These are phyloP conservation scores for Leucaena leucocephala DNA, from an alignment of 306 rosid genomes.

Conservation along the genomic window DNA sequence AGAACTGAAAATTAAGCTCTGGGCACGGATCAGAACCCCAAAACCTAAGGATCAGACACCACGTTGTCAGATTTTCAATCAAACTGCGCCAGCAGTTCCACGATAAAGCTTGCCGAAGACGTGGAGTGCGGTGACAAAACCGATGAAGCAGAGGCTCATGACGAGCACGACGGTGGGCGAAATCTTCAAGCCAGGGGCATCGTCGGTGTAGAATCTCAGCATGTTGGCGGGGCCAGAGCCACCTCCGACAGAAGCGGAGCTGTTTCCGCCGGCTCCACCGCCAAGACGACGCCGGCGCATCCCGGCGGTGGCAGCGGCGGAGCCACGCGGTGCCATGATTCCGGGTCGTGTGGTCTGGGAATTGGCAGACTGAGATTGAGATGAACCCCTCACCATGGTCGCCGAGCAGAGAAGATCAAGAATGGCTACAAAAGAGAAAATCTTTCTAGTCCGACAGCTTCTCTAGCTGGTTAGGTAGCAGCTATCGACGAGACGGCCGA, in stretches of 20 bases:
- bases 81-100: conserved; percentile 50
- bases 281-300: conserved; percentile 81
- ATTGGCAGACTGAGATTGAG: conserved; percentile 77
- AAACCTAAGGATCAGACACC: conserved; percentile 21
- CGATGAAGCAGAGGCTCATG: conserved; percentile 93
- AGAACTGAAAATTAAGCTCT: conserved; percentile 27
- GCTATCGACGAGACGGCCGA: not conserved
- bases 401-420: conserved; percentile 23
- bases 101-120: conserved; percentile 78
- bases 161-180: conserved; percentile 84
- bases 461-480: not conserved
- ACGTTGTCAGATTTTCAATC: conserved; percentile 27
- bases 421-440: not conserved
- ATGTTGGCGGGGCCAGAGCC: conserved; percentile 62
- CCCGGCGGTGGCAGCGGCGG: conserved; percentile 87
- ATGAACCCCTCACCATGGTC: conserved; percentile 81
- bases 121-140: conserved; percentile 87
- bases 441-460: no score
- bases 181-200: conserved; percentile 90
- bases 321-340: conserved; percentile 80
- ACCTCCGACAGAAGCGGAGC: conserved; percentile 19
- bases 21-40: conserved; percentile 18
- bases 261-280: conserved; percentile 49
- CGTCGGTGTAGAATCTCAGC: conserved; percentile 95
- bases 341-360: conserved; percentile 68